phyloP scores from a whole-genome alignment of 1,139 yeast species.

The Meyerozyma sp. region DNA sequence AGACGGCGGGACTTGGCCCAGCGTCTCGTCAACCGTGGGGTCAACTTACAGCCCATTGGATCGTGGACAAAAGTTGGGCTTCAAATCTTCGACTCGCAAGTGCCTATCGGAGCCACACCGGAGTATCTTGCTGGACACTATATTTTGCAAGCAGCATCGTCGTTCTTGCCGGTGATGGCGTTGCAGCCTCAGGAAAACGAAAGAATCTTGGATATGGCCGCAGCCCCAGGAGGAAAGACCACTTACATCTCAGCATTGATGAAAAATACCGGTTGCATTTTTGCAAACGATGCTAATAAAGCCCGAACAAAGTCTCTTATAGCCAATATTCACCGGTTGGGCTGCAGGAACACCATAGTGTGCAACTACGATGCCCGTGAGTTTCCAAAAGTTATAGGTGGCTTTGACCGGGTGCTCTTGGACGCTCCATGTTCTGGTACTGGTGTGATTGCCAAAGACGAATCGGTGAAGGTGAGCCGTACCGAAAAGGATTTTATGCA shows the following conservation, averaged over 20 bases:
- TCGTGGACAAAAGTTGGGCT: conserved; percentile 97
- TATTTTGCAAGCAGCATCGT: conserved; percentile 96
- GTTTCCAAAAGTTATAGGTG: conserved; percentile 97
- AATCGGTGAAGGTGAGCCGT: conserved; percentile 87
- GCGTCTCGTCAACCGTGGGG: conserved; percentile 92
- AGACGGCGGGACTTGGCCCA: conserved; percentile 96
- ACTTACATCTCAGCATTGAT: conserved; percentile 93
- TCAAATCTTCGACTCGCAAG: conserved; percentile 96
- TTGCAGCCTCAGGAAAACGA: conserved; percentile 94
- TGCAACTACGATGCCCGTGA: conserved; percentile 98
- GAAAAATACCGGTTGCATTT: conserved; percentile 97
- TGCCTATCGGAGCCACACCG: conserved; percentile 99
- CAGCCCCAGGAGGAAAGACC: conserved; percentile 99
- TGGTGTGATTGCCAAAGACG: conserved; percentile 98
- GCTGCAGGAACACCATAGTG: conserved; percentile 93
- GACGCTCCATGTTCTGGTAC: conserved; percentile 99
- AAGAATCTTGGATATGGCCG: conserved; percentile 96
- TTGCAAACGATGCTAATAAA: conserved; percentile 96
- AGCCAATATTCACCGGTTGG: conserved; percentile 95
- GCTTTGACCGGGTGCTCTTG: conserved; percentile 87
- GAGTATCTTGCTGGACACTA: conserved; percentile 98
- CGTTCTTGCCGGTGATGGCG: conserved; percentile 97
- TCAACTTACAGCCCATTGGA: conserved; percentile 94
- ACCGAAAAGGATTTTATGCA: conserved; percentile 95
- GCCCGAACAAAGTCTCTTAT: conserved; percentile 93